These are phyloP conservation scores for Zalerion maritima DNA, from an alignment of 495 filamentous ascomycete species.

Conservation along the genomic window DNA sequence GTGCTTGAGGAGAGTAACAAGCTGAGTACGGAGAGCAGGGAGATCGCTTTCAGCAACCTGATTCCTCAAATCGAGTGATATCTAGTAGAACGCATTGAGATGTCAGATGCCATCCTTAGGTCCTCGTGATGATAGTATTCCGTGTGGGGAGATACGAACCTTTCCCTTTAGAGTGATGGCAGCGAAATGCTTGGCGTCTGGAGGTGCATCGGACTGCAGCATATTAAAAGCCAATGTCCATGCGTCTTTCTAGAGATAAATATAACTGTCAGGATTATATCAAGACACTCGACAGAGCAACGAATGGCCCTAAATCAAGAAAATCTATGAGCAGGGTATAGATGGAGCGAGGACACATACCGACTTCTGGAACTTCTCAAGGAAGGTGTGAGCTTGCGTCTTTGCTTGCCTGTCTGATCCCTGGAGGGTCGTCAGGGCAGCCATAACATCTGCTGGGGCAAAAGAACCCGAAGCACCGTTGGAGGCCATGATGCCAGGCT, in stretches of 20 bases:
- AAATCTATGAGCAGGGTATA: no score
- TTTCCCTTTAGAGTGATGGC: slow-evolving; percentile 96
- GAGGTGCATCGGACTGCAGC: slow-evolving; percentile 58
- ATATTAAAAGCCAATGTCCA: slow-evolving; percentile 81
- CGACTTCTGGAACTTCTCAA: slow-evolving; percentile 96
- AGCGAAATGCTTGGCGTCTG: slow-evolving; percentile 85
- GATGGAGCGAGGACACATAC: no score
- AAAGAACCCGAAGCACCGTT: slow-evolving; percentile 55
- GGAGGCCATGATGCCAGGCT: slow-evolving; percentile 57
- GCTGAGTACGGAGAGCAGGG: slow-evolving; percentile 60
- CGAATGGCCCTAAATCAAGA: slow-evolving; percentile 4
- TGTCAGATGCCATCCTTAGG: no score
- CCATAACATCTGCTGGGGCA: slow-evolving; percentile 55
- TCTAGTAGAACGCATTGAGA: slow-evolving; percentile 14
- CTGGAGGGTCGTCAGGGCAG: slow-evolving; percentile 82
- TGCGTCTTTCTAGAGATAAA: slow-evolving; percentile 57
- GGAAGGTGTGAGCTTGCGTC: slow-evolving; percentile 72
- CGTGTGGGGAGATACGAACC: slow-evolving; percentile 37
- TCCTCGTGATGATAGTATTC: slow-evolving; percentile 13
- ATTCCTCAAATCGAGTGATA: slow-evolving; percentile 33
- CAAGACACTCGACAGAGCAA: slow-evolving; percentile 1
- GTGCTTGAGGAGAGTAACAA: slow-evolving; percentile 60
- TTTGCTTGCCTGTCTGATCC: slow-evolving; percentile 73
- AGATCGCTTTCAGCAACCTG: slow-evolving; percentile 70
- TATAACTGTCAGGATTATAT: slow-evolving; percentile 6